phyloP scores from a whole-genome alignment of 83 land plant genomes.

The Picea mariana region DNA sequence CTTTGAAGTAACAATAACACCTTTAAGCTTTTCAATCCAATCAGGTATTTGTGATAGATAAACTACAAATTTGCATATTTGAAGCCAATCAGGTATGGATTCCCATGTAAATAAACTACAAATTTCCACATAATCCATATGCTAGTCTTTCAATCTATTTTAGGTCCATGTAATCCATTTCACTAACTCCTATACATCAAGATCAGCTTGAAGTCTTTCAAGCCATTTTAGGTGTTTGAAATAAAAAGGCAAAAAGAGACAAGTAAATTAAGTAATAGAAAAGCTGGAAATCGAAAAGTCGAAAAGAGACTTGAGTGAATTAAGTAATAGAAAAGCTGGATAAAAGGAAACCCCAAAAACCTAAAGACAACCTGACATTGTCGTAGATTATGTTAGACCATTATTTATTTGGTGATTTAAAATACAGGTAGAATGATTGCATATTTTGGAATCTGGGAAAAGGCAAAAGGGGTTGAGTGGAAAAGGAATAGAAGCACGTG shows the following conservation, averaged over 20 bases:
- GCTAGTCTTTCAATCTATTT: no score
- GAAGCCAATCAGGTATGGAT: no score
- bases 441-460: not conserved
- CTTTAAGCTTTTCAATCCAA: not conserved
- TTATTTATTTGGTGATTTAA: not conserved
- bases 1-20: conserved; percentile 1
- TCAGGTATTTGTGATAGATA: not conserved
- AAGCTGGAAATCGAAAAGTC: not conserved
- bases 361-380: not conserved
- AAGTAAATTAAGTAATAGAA: not conserved
- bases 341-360: conserved; percentile 8
- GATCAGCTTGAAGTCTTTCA: no score
- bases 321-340: not conserved
- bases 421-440: conserved; percentile 6
- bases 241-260: conserved; percentile 10
- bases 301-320: not conserved
- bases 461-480: conserved; percentile 1
- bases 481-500: conserved; percentile 10
- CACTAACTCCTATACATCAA: no score
- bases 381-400: not conserved
- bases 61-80: not conserved
- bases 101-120: no score
- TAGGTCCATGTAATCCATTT: no score
- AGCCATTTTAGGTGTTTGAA: no score
- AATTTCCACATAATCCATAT: no score